Conservation (phyloP, 257 asterid genomes). For the Gentiana straminea region DNA sequence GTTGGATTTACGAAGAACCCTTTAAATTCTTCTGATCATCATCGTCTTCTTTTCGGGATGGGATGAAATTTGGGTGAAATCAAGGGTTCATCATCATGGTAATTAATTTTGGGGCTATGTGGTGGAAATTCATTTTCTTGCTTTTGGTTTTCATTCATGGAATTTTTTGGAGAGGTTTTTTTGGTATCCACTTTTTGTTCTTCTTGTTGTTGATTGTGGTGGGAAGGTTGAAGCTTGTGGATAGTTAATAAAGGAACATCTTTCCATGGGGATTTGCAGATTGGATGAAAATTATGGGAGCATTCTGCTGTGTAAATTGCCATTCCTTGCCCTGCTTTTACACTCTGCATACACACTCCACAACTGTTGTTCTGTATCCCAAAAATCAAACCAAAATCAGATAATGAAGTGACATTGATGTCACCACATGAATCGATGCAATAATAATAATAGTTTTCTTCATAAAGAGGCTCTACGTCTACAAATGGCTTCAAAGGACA, state of each 20-base stretch:
- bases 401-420: too few species aligned
- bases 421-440: too few species aligned
- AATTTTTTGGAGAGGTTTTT: constrained; percentile 2
- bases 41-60: constrained; percentile 19
- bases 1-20: constrained; percentile 63
- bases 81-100: constrained; percentile 72
- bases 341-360: constrained; percentile 76
- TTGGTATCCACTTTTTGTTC: too few species aligned
- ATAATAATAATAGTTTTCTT: constrained; percentile 93
- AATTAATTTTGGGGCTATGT: too few species aligned
- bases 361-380: constrained; percentile 55
- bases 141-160: not conserved
- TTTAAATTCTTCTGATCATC: constrained; percentile 48
- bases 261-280: constrained; percentile 68
- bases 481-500: constrained; percentile 94
- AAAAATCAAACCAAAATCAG: too few species aligned
- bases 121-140: constrained; percentile 7
- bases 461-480: constrained; percentile 98
- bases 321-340: constrained; percentile 66
- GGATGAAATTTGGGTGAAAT: constrained; percentile 42
- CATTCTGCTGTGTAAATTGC: constrained; percentile 95
- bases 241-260: constrained; percentile 59
- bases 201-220: too few species aligned
- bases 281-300: constrained; percentile 77
- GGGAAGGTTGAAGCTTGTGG: constrained; percentile 26